These are phyloP conservation scores for Suhomyces coccinellae DNA, from an alignment of 1,139 yeast genomes.

Conservation along the genomic window DNA sequence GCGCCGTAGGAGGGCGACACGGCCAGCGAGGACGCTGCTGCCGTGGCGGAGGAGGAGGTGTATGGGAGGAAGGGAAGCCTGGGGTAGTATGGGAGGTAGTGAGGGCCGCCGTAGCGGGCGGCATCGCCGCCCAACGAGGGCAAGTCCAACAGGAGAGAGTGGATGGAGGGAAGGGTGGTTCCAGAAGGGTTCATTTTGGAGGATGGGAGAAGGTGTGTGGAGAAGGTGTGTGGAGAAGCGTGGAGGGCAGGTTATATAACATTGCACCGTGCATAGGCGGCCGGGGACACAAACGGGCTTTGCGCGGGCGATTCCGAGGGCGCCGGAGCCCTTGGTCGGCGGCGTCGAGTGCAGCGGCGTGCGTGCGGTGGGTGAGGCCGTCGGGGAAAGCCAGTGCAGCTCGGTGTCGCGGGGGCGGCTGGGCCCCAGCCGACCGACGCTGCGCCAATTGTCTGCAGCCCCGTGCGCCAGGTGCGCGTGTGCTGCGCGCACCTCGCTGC, in stretches of 20 bases:
- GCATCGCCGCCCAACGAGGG: slow-evolving; percentile 17
- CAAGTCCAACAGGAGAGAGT: slow-evolving; percentile 30
- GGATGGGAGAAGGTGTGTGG: neutral
- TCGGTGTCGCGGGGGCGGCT: slow-evolving; percentile 3
- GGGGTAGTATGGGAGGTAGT: slow-evolving; percentile 7
- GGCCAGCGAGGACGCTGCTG: neutral
- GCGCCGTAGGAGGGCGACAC: neutral
- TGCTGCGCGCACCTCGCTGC: no score
- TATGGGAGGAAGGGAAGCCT: slow-evolving; percentile 3
- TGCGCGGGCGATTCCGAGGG: slow-evolving; percentile 7
- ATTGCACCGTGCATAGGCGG: slow-evolving; percentile 8
- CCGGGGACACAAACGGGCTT: slow-evolving; percentile 6
- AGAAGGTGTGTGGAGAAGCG: slow-evolving; percentile 3
- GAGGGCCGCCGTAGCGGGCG: slow-evolving; percentile 8
- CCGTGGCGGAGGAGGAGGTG: neutral
- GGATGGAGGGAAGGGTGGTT: slow-evolving; percentile 30
- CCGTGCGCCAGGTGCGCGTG: no score
- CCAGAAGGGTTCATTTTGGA: slow-evolving; percentile 12
- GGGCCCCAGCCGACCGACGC: slow-evolving; percentile 4
- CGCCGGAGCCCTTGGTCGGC: slow-evolving; percentile 3
- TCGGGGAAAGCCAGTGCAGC: slow-evolving; percentile 1
- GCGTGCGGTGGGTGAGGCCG: neutral
- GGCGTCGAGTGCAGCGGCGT: slow-evolving; percentile 1
- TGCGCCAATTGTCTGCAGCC: neutral
- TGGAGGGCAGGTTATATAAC: slow-evolving; percentile 2